Evolutionary conservation across 2,329 filamentous ascomycete genomes (phyloP), one percentile per base, ranked within the genome.

Genomic region (Pestalotiopsis sp.): DNA sequence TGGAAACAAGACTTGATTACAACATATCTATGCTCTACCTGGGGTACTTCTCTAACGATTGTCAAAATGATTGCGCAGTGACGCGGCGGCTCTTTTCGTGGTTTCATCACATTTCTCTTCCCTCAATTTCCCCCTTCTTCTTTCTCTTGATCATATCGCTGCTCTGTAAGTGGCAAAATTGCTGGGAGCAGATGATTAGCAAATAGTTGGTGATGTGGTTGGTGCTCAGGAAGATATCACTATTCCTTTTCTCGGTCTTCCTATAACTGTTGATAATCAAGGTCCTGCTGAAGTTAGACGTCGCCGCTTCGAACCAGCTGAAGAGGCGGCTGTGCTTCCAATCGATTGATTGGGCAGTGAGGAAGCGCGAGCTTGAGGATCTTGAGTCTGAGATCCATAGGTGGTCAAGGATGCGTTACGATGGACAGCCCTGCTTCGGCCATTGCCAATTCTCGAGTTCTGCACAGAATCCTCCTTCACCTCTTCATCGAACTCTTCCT

Each of bases 381-480:
- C 27, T 36, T 27, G 31, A 61, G 5, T 25, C n/a, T 66, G 14
- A 5, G 20, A n/a, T 13, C 64, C 49, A 66, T 49, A 49, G 13
- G 49, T 38, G 20, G 68, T 9, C 27, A 25, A 27, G 14, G 52
- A 56, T 23, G 66, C 14, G 13, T 23, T 56, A 65, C 25, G 67
- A 17, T 9, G 27, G 12, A 36, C n/a, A 14, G 40, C 13, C 11
- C 59, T 45, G 9, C 57, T 23, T 61, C 27, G 58, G 9, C 38
- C 5, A 45, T 45, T 31, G 63, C 59, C 69, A 38, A 58, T 56
- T 12, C 52, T 68, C 14, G 6, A 9, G 4, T n/a, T 66, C 49
- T 60, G 65, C 14, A 66, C 40, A 4, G 67, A 66, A n/a, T 63
- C 36, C 49, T 69, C 64, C 14, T 20, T 23, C 41, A 66, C 17